phyloP scores from a whole-genome alignment of 192 early-diverging fungal species.

The Podila epicladia region DNA sequence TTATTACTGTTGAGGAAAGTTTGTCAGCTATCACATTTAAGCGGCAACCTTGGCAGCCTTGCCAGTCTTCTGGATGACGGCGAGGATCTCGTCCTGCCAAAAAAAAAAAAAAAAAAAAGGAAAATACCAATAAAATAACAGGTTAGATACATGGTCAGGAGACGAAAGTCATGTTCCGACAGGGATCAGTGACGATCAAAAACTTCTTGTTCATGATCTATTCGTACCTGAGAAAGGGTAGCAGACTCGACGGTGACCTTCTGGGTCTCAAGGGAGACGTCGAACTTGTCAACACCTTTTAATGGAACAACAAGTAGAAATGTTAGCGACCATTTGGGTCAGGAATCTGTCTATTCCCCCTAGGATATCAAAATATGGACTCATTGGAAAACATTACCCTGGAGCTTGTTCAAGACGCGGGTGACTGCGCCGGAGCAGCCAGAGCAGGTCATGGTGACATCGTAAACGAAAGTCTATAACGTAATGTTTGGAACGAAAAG shows the following conservation, averaged over 20 bases:
- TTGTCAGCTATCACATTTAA: neutral
- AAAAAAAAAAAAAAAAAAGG: neutral
- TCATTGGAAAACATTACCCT: constrained; percentile 32
- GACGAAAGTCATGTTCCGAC: neutral
- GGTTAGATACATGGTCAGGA: neutral
- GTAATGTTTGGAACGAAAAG: neutral
- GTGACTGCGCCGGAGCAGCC: constrained; percentile 83
- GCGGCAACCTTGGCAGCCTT: constrained; percentile 45
- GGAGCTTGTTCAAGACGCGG: constrained; percentile 69
- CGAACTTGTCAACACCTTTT: constrained; percentile 57
- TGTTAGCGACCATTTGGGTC: neutral
- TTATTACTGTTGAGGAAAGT: neutral
- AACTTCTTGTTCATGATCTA: too few relatives aligned
- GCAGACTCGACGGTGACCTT: constrained; percentile 63
- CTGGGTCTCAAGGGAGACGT: constrained; percentile 72
- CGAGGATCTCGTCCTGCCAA: constrained; percentile 33
- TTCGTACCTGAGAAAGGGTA: constrained; percentile 25
- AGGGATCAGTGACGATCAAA: too few relatives aligned
- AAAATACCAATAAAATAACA: neutral
- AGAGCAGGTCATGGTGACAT: constrained; percentile 81
- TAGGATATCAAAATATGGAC: too few relatives aligned
- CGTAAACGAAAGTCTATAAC: constrained; percentile 70
- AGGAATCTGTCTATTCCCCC: neutral
- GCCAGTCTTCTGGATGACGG: constrained; percentile 46
- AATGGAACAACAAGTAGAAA: neutral